Percentiles rank a stretch among this genome's conserved stretches.
These are phyloP conservation scores for Tubosaeta sp. DNA, from an alignment of 768 basidiomycete species.

Conservation along the genomic window DNA sequence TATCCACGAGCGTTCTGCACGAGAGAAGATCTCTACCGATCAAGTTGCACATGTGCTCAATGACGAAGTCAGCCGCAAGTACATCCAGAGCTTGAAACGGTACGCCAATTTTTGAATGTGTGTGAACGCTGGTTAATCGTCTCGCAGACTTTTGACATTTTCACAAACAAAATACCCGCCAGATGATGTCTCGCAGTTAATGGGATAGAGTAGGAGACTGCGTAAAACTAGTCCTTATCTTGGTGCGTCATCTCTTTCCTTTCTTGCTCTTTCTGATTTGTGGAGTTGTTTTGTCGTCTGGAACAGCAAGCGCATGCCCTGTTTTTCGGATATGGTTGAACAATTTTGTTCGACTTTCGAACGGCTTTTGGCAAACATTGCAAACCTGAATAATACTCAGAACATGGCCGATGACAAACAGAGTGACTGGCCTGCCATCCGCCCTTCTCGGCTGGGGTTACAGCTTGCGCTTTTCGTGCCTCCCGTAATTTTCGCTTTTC, in stretches of 20 bases:
- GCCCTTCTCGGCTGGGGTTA: background rate
- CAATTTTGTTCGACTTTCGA: conserved; percentile 67
- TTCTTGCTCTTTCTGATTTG: conserved; percentile 36
- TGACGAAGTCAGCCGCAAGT: conserved; percentile 98
- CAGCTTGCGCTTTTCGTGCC: conserved; percentile 51
- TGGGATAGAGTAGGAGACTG: conserved; percentile 54
- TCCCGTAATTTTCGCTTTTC: conserved; percentile 80
- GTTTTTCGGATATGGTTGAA: conserved; percentile 69
- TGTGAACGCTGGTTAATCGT: conserved; percentile 5
- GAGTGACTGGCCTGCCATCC: conserved; percentile 7
- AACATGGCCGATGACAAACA: background rate
- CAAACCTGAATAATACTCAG: conserved; percentile 40
- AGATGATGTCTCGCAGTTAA: conserved; percentile 84
- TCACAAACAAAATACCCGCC: conserved; percentile 96
- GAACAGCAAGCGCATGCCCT: conserved; percentile 60
- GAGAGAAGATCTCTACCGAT: conserved; percentile 96
- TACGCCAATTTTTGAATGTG: conserved; percentile 29
- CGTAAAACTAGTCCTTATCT: conserved; percentile 1
- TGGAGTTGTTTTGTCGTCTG: conserved; percentile 22
- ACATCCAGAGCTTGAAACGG: conserved; percentile 97
- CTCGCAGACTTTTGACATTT: conserved; percentile 80
- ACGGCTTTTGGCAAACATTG: conserved; percentile 62
- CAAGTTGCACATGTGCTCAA: conserved; percentile 98
- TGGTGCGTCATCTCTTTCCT: conserved; percentile 16
- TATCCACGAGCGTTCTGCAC: conserved; percentile 96